Evolutionary conservation across 2,329 filamentous ascomycete species (phyloP).

Genomic region (Ophiostoma quercus): DNA sequence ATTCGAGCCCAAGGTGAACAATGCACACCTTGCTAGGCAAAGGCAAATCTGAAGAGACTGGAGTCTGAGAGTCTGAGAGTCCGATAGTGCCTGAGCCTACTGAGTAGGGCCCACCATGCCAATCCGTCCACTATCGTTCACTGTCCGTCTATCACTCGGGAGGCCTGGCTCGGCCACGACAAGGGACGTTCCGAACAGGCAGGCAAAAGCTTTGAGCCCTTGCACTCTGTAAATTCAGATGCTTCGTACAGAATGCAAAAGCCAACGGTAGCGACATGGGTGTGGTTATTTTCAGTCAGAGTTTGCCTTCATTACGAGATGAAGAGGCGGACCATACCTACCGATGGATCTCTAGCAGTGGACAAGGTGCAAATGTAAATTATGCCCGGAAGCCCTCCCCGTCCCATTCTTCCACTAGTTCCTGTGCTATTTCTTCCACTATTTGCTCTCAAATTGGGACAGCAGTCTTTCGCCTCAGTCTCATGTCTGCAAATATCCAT

Average conservation of each 20-base stretch:
- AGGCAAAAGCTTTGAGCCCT: background rate
- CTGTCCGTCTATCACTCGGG: background rate
- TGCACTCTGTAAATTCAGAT: background rate
- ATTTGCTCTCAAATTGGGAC: background rate
- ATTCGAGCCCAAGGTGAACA: conserved; percentile 5
- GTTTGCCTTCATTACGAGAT: conserved; percentile 3
- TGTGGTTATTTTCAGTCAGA: conserved; percentile 7
- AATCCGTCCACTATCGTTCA: background rate
- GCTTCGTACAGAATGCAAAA: background rate
- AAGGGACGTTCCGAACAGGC: background rate
- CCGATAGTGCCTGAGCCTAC: too few relatives aligned
- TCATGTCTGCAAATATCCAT: background rate
- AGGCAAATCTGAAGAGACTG: background rate
- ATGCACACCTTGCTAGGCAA: background rate
- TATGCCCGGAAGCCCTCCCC: conserved; percentile 3
- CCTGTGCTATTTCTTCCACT: background rate
- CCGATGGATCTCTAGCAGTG: background rate
- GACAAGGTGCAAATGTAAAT: background rate
- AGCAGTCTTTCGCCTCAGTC: background rate
- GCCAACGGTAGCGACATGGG: background rate
- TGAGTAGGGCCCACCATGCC: background rate
- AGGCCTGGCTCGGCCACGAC: conserved; percentile 8
- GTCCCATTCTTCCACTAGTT: background rate
- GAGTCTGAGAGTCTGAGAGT: background rate
- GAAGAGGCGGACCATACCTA: conserved; percentile 6